phyloP scores from a whole-genome alignment of 495 filamentous ascomycete species.

The Aspergillus ostianus region DNA sequence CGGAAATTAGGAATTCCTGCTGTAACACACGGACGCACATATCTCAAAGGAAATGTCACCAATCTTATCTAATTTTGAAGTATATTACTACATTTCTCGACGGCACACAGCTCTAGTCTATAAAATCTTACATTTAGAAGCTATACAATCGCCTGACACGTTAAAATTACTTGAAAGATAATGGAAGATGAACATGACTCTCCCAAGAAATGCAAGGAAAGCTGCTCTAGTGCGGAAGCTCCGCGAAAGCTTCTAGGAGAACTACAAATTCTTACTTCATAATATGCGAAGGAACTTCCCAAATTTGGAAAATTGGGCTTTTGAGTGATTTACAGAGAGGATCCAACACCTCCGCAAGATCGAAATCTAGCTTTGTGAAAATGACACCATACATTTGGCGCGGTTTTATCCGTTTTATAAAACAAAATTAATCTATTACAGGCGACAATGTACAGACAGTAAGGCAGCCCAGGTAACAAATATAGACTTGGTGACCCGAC shows the following conservation, averaged over 20 bases:
- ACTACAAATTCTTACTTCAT: constrained; percentile 2
- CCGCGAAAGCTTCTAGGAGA: background rate
- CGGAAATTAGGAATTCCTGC: constrained; percentile 2
- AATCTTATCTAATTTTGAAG: background rate
- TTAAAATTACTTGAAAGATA: background rate
- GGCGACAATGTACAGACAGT: too few species aligned
- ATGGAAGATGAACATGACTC: background rate
- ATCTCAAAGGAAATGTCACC: background rate
- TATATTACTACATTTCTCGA: background rate
- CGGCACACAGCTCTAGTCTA: background rate
- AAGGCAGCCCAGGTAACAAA: too few species aligned
- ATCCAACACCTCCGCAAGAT: background rate
- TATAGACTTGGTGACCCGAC: background rate
- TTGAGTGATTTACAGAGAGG: background rate
- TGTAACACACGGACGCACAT: background rate
- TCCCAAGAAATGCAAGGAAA: background rate
- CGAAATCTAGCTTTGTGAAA: background rate
- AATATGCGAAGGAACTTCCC: background rate
- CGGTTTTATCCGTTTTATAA: background rate
- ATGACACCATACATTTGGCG: background rate
- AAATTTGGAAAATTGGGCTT: background rate
- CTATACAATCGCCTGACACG: background rate
- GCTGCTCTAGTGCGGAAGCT: background rate
- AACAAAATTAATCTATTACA: background rate
- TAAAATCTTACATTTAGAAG: background rate